Base-by-base conservation (phyloP, 345 rosid species). In the Dimocarpus longan region DNA sequence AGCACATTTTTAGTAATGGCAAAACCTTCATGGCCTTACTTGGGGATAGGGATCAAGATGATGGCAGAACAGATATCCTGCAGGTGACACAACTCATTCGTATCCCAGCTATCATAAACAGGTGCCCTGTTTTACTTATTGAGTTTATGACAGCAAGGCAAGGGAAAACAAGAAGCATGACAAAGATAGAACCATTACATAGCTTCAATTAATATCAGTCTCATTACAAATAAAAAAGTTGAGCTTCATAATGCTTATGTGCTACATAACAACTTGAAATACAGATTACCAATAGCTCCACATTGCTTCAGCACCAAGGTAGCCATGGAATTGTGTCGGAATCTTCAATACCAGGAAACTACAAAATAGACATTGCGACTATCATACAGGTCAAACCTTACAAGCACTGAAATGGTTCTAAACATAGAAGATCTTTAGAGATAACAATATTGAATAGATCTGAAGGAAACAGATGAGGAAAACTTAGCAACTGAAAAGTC, bases 401-500 rank as follows among this genome's bases (percentile, higher is more conserved):
- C n/a, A 9, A 5, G 46, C 21, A 57, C 56, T 67, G 56, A 65
- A 44, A 74, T 19, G 77, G 21, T 42, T 22, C 64, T 5, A 22
- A 39, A 44, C 59, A 64, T 44, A 68, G 37, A 62, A 26, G 75
- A 50, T 32, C 24, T 22, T 15, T 10, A 37, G 64, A 5, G 50
- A 64, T 22, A 42, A 2, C 26, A 26, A 56, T 13, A 26, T 18
- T 1, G 21, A 66, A 54, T 50, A n/a, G 74, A 75, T 63, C 62
- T 8, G n/a, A 70, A 56, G 26, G 79, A 59, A 50, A 54, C 21
- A 77, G n/a, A 54, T 21, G 66, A 32, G 48, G 18, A 69, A 69
- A 40, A 66, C 76, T 71, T 26, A 11, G 71, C 40, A 70, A 66
- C 68, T 68, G 78, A 48, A 43, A 77, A 66, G 78, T 82, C 81